These are phyloP conservation scores for Fusarium nematophilum DNA, from an alignment of 2,329 filamentous ascomycete genomes.

Conservation along the genomic window DNA sequence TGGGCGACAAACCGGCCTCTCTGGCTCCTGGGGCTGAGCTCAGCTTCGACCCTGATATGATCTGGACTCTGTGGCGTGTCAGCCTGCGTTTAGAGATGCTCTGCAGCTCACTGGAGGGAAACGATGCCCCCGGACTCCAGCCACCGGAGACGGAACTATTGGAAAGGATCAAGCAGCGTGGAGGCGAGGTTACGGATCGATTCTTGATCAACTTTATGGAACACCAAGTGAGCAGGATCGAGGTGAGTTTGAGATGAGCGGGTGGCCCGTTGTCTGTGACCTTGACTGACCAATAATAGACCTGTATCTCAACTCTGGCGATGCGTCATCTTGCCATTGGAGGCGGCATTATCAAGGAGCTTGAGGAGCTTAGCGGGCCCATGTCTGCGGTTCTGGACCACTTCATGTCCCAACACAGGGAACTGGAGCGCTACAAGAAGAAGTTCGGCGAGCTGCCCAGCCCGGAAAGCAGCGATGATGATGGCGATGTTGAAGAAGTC, in stretches of 20 bases:
- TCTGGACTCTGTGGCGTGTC: constrained; percentile 92
- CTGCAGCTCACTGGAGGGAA: constrained; percentile 86
- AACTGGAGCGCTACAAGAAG: constrained; percentile 71
- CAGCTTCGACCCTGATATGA: constrained; percentile 81
- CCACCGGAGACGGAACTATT: constrained; percentile 86
- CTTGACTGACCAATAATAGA: constrained; percentile 61
- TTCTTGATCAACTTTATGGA: constrained; percentile 92
- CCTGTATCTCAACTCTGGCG: constrained; percentile 81
- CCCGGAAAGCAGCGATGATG: constrained; percentile 42
- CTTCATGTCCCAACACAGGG: constrained; percentile 69
- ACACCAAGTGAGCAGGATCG: constrained; percentile 94
- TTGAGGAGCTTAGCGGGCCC: constrained; percentile 80
- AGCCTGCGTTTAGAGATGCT: constrained; percentile 92
- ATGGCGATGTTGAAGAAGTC: constrained; percentile 46
- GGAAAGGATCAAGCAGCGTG: constrained; percentile 73
- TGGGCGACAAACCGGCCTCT: constrained; percentile 67
- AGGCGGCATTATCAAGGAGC: constrained; percentile 67
- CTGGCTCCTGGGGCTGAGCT: constrained; percentile 74
- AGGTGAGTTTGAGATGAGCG: constrained; percentile 84
- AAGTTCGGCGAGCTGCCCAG: constrained; percentile 59
- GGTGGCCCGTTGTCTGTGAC: background rate
- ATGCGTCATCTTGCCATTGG: constrained; percentile 84
- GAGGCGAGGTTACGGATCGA: constrained; percentile 87
- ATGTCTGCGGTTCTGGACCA: constrained; percentile 78
- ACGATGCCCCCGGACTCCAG: constrained; percentile 71